Conservation (phyloP, 2,329 filamentous ascomycete species). For the Phaeosphaeria sp. region DNA sequence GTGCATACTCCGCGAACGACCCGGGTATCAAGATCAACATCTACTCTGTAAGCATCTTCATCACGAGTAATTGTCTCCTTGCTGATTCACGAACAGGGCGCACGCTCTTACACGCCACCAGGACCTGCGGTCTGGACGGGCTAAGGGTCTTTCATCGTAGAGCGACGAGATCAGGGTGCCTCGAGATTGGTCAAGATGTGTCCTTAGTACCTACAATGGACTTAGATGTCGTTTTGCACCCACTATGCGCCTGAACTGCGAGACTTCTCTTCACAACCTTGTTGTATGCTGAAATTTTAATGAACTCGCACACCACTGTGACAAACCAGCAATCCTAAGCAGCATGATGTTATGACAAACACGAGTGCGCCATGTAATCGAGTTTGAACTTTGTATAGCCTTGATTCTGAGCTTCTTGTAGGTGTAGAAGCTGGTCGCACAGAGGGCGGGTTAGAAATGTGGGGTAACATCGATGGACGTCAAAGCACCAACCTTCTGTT, state of each 20-base stretch:
- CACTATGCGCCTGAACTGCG: no score
- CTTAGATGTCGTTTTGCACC: background rate
- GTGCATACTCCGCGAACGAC: constrained; percentile 45
- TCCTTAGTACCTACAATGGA: background rate
- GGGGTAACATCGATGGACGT: background rate
- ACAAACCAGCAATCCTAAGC: no score
- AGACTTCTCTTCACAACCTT: no score
- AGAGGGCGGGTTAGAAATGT: background rate
- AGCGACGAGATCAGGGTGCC: background rate
- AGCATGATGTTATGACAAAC: no score
- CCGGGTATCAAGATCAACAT: constrained; percentile 44
- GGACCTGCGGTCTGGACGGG: constrained; percentile 41
- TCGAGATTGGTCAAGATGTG: background rate
- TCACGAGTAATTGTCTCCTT: background rate
- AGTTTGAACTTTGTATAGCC: no score
- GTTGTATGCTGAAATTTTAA: no score
- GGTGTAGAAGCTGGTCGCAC: no score
- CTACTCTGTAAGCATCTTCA: constrained; percentile 22
- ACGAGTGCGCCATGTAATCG: no score
- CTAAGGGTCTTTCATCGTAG: constrained; percentile 8
- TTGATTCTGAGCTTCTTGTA: no score
- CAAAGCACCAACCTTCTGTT: background rate
- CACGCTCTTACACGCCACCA: constrained; percentile 32
- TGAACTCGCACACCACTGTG: no score
- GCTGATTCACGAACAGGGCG: background rate